Evolutionary conservation across 2,329 filamentous ascomycete genomes (phyloP).

Genomic region (Rugonectria rugulosa): DNA sequence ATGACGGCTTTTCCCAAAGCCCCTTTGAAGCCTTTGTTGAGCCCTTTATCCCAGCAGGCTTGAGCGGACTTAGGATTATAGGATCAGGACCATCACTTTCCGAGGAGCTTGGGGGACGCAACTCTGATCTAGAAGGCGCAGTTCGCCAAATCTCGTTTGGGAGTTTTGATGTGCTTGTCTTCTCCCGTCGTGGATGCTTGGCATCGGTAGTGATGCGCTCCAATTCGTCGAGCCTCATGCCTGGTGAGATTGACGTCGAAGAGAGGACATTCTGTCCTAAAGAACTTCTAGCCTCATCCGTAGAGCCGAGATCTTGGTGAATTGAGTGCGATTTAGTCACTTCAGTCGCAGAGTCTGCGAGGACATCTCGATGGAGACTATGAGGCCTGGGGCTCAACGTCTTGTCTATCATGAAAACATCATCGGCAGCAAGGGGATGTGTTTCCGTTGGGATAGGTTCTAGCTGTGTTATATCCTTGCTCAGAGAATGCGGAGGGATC

Average conservation of each 20-base stretch:
- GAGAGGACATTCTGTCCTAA: constrained; percentile 3
- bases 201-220: too few relatives aligned
- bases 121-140: too few relatives aligned
- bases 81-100: not conserved
- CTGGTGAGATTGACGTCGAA: not conserved
- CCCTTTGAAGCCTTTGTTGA: not conserved
- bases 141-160: too few relatives aligned
- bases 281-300: not conserved
- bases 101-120: not conserved
- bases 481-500: constrained; percentile 21
- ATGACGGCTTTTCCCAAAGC: constrained; percentile 3
- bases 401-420: constrained; percentile 12
- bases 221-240: not conserved
- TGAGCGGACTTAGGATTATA: too few relatives aligned
- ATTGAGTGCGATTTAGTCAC: constrained; percentile 25
- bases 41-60: too few relatives aligned
- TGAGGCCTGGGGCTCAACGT: constrained; percentile 32
- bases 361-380: constrained; percentile 26
- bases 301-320: constrained; percentile 15
- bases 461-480: constrained; percentile 18
- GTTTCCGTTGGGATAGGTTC: constrained; percentile 8
- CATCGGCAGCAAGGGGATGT: constrained; percentile 27
- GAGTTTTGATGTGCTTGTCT: too few relatives aligned
- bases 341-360: too few relatives aligned
- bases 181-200: too few relatives aligned